Base-by-base conservation (phyloP, 2,329 filamentous ascomycete species). In the Xylaria polymorpha region DNA sequence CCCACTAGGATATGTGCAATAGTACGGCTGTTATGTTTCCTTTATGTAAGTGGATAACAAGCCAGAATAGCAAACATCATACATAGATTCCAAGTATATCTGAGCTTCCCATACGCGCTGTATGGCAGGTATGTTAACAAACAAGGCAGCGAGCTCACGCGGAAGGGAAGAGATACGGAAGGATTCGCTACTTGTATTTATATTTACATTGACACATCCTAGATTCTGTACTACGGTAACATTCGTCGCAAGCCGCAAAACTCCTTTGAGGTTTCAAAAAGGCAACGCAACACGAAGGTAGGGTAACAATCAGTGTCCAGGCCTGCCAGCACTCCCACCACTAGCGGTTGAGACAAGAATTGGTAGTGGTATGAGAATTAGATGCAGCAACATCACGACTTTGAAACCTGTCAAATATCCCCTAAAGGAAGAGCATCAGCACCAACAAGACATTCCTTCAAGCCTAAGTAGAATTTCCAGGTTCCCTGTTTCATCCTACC, bases 161-260 rank as follows among this genome's bases (percentile, higher is more conserved):
- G 25, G 7, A 12, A 22, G 32, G 10, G 51, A 37, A 55, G 51
- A 35, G 18, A 46, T 39, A 65, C 66, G 59, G 46, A 46, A 53
- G 41, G 41, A 53, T 67, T 41, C 46, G 57, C 43, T 66, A 46
- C 58, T 59, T 68, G 55, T 65, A 70, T 65, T 53, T 63, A n/a
- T 61, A 68, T 66, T 43, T 68, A 46, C 60, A 72, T 43, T 55
- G 29, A 39, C 8, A 50, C 43, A 61, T 68, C 51, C 39, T 37
- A 32, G 55, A 64, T 59, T 50, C 65, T 67, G 32, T 63, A 39
- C 50, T 63, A 71, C 60, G 44, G 76, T 76, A 43, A 70, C 74
- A 75, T 76, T 67, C 61, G 71, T 67, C 69, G 69, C 69, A 62
- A 70, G 59, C 72, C 73, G 72, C 73, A 74, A 66, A 68, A 69